Percentiles rank a stretch among this genome's conserved stretches.
Conservation (phyloP, 176 grass and related monocot genomes). For the Cenchrus americanus region DNA sequence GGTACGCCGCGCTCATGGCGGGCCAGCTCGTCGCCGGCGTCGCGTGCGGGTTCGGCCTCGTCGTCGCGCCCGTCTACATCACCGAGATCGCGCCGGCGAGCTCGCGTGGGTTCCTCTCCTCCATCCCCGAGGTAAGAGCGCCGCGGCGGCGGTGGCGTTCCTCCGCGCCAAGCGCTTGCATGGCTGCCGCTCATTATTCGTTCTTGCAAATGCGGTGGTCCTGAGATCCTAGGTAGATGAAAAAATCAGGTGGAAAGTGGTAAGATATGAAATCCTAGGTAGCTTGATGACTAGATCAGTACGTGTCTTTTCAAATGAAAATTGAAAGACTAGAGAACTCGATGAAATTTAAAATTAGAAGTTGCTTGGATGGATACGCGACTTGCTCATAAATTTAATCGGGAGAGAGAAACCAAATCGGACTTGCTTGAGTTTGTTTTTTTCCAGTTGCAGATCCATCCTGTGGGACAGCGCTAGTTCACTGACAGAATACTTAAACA, state of each 20-base stretch:
- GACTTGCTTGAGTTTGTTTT: not conserved
- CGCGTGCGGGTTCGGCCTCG: slow-evolving; percentile 57
- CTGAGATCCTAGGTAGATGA: not conserved
- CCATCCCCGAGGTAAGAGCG: slow-evolving; percentile 53
- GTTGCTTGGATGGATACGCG: not conserved
- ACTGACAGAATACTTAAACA: too few species aligned
- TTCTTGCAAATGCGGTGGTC: not conserved
- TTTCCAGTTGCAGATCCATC: too few species aligned
- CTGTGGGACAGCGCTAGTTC: too few species aligned
- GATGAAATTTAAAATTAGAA: not conserved
- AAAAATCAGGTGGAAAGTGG: not conserved
- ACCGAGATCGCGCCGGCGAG: slow-evolving; percentile 62
- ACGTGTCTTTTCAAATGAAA: not conserved
- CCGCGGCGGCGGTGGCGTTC: not conserved
- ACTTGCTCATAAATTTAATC: not conserved
- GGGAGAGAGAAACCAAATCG: not conserved
- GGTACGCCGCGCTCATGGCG: slow-evolving; percentile 56
- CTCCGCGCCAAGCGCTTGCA: not conserved
- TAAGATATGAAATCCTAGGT: not conserved
- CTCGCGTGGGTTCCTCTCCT: slow-evolving; percentile 62
- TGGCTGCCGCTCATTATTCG: not conserved
- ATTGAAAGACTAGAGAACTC: too few species aligned
- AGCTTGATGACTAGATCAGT: not conserved
- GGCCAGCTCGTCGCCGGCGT: slow-evolving; percentile 61
- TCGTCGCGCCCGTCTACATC: slow-evolving; percentile 66